A percentile compares a stretch with the other conserved stretches of the same genome.
phyloP scores from a whole-genome alignment of 164 flowering plant genomes.

The Magnolia officinalis region DNA sequence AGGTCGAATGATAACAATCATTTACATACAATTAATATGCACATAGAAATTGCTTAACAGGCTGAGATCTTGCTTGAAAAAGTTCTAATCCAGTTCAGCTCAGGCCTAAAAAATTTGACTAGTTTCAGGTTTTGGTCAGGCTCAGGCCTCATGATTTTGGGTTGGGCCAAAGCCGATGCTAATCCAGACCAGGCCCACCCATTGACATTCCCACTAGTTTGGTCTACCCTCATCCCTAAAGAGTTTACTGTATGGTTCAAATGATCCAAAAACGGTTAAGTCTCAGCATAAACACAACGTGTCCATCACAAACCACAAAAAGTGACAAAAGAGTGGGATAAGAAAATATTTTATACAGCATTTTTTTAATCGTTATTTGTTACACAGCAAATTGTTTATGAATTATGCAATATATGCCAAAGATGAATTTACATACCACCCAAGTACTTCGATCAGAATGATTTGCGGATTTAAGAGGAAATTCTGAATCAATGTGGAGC shows the following conservation, averaged over 20 bases:
- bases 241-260: background rate
- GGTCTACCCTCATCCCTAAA: background rate
- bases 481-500: conserved; percentile 43
- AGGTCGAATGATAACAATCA: no score
- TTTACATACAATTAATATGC: no score
- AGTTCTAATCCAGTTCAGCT: no score
- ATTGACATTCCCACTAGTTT: background rate
- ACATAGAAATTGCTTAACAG: no score
- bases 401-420: background rate
- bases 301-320: background rate
- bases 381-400: background rate
- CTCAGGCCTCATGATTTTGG: no score
- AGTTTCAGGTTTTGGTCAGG: no score
- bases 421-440: conserved; percentile 48
- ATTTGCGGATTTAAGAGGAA: conserved; percentile 36
- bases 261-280: background rate
- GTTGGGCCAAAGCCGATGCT: no score
- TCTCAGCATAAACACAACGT: background rate
- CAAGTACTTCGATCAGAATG: conserved; percentile 42
- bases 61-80: no score
- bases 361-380: background rate
- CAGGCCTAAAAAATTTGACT: no score
- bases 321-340: background rate
- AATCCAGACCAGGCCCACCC: background rate
- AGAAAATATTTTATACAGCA: background rate